phyloP scores from a whole-genome alignment of 371 early-diverging fungal genomes.

The Lichtheimia hyalospora region DNA sequence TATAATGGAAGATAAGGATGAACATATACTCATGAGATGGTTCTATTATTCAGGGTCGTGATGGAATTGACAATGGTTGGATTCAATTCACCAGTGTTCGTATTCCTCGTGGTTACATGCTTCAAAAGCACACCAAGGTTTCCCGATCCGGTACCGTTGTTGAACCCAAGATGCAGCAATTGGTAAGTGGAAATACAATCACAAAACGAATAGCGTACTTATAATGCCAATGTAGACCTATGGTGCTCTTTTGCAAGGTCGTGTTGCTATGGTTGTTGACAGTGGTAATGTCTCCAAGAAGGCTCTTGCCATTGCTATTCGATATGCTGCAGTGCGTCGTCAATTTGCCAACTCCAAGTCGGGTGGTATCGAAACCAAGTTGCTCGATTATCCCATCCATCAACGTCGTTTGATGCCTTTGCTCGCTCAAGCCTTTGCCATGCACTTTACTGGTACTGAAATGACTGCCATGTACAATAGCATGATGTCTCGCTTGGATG shows the following conservation, averaged over 20 bases:
- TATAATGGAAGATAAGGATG: background rate
- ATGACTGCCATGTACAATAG: constrained; percentile 75
- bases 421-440: constrained; percentile 88
- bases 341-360: constrained; percentile 69
- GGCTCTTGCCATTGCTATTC: constrained; percentile 87
- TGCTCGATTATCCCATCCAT: constrained; percentile 91
- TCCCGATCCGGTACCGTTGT: constrained; percentile 71
- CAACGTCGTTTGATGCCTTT: constrained; percentile 91
- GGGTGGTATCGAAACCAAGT: constrained; percentile 73
- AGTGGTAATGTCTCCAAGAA: constrained; percentile 88
- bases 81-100: constrained; percentile 83
- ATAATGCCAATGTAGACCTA: constrained; percentile 70
- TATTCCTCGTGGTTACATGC: constrained; percentile 79
- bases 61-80: constrained; percentile 86
- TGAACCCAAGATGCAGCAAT: constrained; percentile 61
- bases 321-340: constrained; percentile 90
- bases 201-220: background rate
- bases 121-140: constrained; percentile 94
- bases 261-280: constrained; percentile 90
- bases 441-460: constrained; percentile 88
- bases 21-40: background rate
- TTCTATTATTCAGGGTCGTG: constrained; percentile 49
- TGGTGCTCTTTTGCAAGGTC: constrained; percentile 86
- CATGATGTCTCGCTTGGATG: constrained; percentile 75
- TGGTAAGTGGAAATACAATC: constrained; percentile 18